Base-by-base conservation (phyloP, 257 asterid species). In the Penstemon barbatus region DNA sequence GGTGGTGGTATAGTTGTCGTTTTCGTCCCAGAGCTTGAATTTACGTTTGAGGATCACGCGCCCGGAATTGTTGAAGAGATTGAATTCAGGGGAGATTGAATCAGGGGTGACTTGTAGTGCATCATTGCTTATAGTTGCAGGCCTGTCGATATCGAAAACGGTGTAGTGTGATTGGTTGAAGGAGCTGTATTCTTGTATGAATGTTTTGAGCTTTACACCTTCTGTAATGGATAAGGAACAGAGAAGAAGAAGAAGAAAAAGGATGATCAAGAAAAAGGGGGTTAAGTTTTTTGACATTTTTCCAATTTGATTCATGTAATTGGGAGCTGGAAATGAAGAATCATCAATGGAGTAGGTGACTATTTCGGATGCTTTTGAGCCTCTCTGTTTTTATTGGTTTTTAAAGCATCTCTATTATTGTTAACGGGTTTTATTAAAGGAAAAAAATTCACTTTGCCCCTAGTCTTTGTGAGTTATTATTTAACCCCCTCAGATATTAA, bases 51-150 rank as follows among this genome's bases (percentile, higher is more conserved):
- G 70, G 56, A 78, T 61, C 8, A 74, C 59, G 12, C 82, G 66
- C 37, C 56, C 71, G 8, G 82, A 74, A 3, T 6, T 49, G 45
- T 39, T 4, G 3, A 2, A 1, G 57, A 60, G 15, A 11, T 7
- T 8, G 15, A 13, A 13, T 0, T 40, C 44, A 0, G 1, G 0
- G 0, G 65, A 9, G 49, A 18, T 4, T 1, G 60, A 5, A 54
- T 74, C 68, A 1, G 71, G 74, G 43, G 82, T 78, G 33, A 78
- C 25, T 45, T 56, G 72, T 37, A 78, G 70, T 18, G 77, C 82
- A 0, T 8, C 71, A 19, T 74, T 48, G 78, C 49, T 65, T 57
- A 72, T 72, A 8, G 40, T 8, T 59, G 71, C 75, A 36, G 68
- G 63, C 3, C 2, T 2, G 39, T 4, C 36, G 10, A 77, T 43